phyloP scores from a whole-genome alignment of 2,329 filamentous ascomycete species.

The Aspergillus awamori region DNA sequence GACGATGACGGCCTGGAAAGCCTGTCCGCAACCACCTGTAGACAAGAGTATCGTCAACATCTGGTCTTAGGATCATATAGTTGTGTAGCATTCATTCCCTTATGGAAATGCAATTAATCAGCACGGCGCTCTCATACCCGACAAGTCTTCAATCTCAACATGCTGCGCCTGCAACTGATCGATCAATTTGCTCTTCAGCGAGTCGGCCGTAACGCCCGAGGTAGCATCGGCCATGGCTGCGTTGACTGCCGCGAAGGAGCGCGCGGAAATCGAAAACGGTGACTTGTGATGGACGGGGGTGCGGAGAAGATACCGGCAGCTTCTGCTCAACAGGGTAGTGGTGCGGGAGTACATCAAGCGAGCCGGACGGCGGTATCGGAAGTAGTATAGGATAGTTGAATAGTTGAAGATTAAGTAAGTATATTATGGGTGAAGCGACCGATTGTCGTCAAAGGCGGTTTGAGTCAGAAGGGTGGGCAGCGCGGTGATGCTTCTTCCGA shows the following conservation, averaged over 20 bases:
- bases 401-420: background rate
- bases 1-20: constrained; percentile 70
- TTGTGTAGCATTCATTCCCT: background rate
- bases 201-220: constrained; percentile 70
- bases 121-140: constrained; percentile 61
- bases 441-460: background rate
- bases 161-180: constrained; percentile 72
- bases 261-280: constrained; percentile 39
- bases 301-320: constrained; percentile 43
- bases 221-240: constrained; percentile 50
- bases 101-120: constrained; percentile 5
- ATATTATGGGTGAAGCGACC: background rate
- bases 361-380: background rate
- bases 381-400: background rate
- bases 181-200: constrained; percentile 68
- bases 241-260: constrained; percentile 38
- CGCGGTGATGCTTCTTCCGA: constrained; percentile 8
- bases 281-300: constrained; percentile 28
- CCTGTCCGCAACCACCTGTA: constrained; percentile 70
- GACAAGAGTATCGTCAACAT: background rate
- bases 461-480: background rate
- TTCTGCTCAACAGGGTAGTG: constrained; percentile 41
- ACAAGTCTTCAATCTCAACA: constrained; percentile 90
- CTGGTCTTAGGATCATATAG: background rate
- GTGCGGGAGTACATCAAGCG: constrained; percentile 45